Conservation (phyloP, 768 basidiomycete species). For the Agrocybe praecox region DNA sequence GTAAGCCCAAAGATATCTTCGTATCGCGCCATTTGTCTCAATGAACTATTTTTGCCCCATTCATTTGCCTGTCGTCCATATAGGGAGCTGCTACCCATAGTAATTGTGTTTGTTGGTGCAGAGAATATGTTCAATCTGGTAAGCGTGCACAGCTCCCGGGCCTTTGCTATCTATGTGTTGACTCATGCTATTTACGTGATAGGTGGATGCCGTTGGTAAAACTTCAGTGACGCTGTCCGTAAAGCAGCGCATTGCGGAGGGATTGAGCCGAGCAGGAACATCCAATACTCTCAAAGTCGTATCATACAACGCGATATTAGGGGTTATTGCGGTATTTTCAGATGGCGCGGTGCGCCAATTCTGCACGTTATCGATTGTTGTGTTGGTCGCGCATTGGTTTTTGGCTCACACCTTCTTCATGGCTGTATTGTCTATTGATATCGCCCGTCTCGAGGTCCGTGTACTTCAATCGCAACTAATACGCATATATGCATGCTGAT, state of each 20-base stretch:
- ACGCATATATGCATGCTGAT: conserved; percentile 2
- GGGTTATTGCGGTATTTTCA: conserved; percentile 72
- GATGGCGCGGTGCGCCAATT: conserved; percentile 88
- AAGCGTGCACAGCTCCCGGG: conserved; percentile 25
- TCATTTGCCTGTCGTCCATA: background rate
- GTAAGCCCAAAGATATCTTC: conserved; percentile 40
- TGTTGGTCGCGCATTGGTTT: conserved; percentile 97
- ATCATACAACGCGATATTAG: conserved; percentile 81
- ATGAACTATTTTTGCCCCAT: background rate
- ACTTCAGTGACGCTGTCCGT: conserved; percentile 88
- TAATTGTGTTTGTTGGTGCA: conserved; percentile 93
- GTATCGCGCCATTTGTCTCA: background rate
- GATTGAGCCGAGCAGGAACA: conserved; percentile 86
- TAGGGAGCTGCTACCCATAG: conserved; percentile 89
- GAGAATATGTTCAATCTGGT: conserved; percentile 98
- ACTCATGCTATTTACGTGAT: conserved; percentile 8
- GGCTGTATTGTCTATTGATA: conserved; percentile 93
- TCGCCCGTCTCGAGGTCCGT: conserved; percentile 85
- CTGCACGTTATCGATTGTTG: conserved; percentile 91
- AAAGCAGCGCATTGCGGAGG: conserved; percentile 89
- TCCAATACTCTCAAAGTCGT: conserved; percentile 93
- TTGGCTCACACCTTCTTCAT: conserved; percentile 95
- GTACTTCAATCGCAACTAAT: conserved; percentile 9
- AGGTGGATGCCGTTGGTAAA: conserved; percentile 84
- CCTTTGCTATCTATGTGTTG: background rate